Percentiles rank a stretch among this genome's conserved stretches.
Evolutionary conservation across 805 yeast species (phyloP).

Genomic region (Kazachstania bromeliacearum): DNA sequence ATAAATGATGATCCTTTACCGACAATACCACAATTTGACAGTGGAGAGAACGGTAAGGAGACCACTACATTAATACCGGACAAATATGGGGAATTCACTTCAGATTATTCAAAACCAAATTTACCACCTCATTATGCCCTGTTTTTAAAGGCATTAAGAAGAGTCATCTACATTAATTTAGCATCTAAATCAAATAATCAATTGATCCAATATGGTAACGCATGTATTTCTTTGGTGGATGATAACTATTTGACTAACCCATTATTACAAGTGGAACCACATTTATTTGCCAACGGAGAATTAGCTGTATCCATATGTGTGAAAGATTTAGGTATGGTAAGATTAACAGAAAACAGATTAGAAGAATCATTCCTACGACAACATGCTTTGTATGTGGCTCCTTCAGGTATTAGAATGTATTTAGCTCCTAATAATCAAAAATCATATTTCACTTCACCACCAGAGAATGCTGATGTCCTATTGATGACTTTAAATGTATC

Average conservation of each 20-base stretch:
- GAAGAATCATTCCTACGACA: slow-evolving; percentile 20
- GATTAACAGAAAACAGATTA: slow-evolving; percentile 22
- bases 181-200: slow-evolving; percentile 27
- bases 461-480: slow-evolving; percentile 33
- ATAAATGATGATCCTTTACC: slow-evolving; percentile 33
- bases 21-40: slow-evolving; percentile 12
- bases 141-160: slow-evolving; percentile 41
- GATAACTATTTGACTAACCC: slow-evolving; percentile 1
- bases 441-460: slow-evolving; percentile 33
- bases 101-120: slow-evolving; percentile 30
- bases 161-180: slow-evolving; percentile 30
- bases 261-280: slow-evolving; percentile 37
- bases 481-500: slow-evolving; percentile 31
- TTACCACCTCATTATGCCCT: slow-evolving; percentile 36
- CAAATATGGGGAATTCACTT: slow-evolving; percentile 26
- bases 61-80: slow-evolving; percentile 10
- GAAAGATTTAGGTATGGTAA: slow-evolving; percentile 27
- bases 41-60: not conserved
- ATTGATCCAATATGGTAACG: slow-evolving; percentile 43
- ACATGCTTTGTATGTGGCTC: slow-evolving; percentile 41
- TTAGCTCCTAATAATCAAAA: slow-evolving; percentile 16
- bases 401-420: slow-evolving; percentile 46
- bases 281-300: slow-evolving; percentile 38
- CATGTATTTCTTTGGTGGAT: slow-evolving; percentile 28
- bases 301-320: slow-evolving; percentile 31